Evolutionary conservation across 2,329 filamentous ascomycete species (phyloP).

Genomic region (Pseudogymnoascus sp.): DNA sequence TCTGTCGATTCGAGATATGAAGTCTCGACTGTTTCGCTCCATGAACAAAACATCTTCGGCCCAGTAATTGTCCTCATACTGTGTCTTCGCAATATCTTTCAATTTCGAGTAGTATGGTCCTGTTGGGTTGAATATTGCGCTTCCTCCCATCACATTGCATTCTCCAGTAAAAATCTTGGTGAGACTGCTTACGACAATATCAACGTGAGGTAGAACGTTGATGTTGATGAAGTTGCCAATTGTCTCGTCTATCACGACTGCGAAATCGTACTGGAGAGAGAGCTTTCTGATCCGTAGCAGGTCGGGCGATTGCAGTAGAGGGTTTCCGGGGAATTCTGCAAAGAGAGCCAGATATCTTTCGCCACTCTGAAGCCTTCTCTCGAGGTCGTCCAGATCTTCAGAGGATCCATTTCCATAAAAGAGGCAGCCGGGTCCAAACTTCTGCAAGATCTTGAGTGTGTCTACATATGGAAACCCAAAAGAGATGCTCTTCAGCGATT

Average conservation of each 20-base stretch:
- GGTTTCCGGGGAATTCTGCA: slow-evolving; percentile 93
- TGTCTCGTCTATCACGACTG: slow-evolving; percentile 88
- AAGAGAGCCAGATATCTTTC: slow-evolving; percentile 78
- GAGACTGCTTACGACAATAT: slow-evolving; percentile 87
- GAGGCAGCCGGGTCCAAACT: slow-evolving; percentile 80
- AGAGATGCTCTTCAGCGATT: slow-evolving; percentile 67
- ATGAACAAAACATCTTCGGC: slow-evolving; percentile 89
- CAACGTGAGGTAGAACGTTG: slow-evolving; percentile 80
- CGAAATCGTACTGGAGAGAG: slow-evolving; percentile 79
- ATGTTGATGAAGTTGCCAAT: slow-evolving; percentile 96
- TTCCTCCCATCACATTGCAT: slow-evolving; percentile 96
- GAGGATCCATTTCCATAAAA: slow-evolving; percentile 80
- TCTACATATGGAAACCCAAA: slow-evolving; percentile 98
- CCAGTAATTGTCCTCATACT: slow-evolving; percentile 90
- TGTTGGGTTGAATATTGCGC: slow-evolving; percentile 55
- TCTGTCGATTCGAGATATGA: slow-evolving; percentile 69
- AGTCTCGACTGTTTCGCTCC: slow-evolving; percentile 93
- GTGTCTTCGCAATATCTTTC: slow-evolving; percentile 54
- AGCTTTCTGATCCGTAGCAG: slow-evolving; percentile 70
- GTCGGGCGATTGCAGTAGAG: slow-evolving; percentile 77
- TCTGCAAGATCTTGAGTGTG: slow-evolving; percentile 88
- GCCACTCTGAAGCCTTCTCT: slow-evolving; percentile 59
- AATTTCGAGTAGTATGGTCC: slow-evolving; percentile 62
- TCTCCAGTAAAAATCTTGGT: slow-evolving; percentile 98
- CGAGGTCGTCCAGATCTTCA: slow-evolving; percentile 75